These are phyloP conservation scores for Marasmius tenuissimus DNA, from an alignment of 1,284 basidiomycete species.

Conservation along the genomic window DNA sequence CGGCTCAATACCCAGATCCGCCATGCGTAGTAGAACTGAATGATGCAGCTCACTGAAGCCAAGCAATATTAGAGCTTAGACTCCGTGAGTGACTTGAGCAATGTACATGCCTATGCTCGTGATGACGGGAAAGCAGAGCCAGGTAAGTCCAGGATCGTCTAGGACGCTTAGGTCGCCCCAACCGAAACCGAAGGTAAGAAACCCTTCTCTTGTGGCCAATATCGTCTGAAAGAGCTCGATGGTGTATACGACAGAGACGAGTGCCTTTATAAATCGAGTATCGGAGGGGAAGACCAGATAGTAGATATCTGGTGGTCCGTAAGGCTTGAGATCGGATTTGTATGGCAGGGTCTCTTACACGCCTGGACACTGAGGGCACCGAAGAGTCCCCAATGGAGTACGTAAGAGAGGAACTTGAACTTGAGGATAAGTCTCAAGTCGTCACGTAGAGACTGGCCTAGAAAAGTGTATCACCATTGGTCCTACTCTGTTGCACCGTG, in stretches of 20 bases:
- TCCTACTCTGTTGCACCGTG: background rate
- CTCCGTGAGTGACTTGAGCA: background rate
- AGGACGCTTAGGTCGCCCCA: conserved; percentile 24
- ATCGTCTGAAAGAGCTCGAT: conserved; percentile 26
- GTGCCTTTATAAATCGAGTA: conserved; percentile 14
- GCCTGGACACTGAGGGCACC: background rate
- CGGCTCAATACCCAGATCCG: conserved; percentile 12
- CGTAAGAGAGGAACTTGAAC: background rate
- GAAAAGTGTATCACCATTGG: background rate
- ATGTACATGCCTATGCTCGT: conserved; percentile 22
- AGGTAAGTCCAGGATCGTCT: conserved; percentile 18
- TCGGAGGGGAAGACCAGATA: conserved; percentile 26
- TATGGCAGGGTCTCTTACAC: background rate
- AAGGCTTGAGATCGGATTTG: background rate
- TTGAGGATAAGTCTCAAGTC: background rate
- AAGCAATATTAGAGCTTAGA: background rate
- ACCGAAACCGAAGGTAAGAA: conserved; percentile 21
- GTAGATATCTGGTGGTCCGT: conserved; percentile 22
- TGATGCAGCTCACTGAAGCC: conserved; percentile 20
- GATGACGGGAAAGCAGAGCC: conserved; percentile 26
- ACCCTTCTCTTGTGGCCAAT: conserved; percentile 23
- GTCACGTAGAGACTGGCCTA: background rate
- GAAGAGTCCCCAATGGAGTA: background rate
- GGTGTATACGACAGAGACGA: conserved; percentile 17
- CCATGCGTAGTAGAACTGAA: conserved; percentile 29